A percentile compares a stretch with the other conserved stretches of the same genome.
These are phyloP conservation scores for Ensete glaucum DNA, from an alignment of 176 grass and related monocot genomes.

Conservation along the genomic window DNA sequence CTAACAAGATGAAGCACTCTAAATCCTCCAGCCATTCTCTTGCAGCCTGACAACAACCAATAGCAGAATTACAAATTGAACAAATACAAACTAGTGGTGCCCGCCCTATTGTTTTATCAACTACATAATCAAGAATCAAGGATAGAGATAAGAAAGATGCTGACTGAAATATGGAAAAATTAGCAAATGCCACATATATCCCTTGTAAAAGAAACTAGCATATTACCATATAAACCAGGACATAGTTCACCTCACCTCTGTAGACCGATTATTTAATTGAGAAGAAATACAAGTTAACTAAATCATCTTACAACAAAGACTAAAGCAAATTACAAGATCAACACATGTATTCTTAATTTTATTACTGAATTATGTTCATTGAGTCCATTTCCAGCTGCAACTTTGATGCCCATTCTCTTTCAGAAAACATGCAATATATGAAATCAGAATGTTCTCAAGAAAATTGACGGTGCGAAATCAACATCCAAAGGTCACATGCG, in stretches of 20 bases:
- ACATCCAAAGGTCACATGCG: background rate
- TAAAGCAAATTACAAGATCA: background rate
- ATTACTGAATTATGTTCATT: background rate
- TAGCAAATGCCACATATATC: background rate
- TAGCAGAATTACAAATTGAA: background rate
- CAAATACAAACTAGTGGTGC: background rate
- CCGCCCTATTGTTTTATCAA: background rate
- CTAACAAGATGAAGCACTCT: constrained; percentile 88
- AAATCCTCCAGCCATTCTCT: constrained; percentile 71
- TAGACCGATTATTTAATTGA: background rate
- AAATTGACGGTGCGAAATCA: background rate
- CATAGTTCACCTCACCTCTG: background rate
- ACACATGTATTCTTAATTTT: background rate
- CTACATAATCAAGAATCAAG: background rate
- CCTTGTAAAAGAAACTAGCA: background rate
- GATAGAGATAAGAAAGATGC: background rate
- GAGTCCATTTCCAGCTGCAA: background rate
- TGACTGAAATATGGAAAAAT: background rate
- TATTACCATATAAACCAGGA: background rate
- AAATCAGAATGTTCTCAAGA: too few species aligned
- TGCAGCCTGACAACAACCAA: background rate
- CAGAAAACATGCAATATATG: background rate
- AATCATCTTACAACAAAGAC: background rate
- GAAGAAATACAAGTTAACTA: background rate
- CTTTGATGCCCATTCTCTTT: background rate